phyloP scores from a whole-genome alignment of 306 rosid species.

The Quercus agrifolia region DNA sequence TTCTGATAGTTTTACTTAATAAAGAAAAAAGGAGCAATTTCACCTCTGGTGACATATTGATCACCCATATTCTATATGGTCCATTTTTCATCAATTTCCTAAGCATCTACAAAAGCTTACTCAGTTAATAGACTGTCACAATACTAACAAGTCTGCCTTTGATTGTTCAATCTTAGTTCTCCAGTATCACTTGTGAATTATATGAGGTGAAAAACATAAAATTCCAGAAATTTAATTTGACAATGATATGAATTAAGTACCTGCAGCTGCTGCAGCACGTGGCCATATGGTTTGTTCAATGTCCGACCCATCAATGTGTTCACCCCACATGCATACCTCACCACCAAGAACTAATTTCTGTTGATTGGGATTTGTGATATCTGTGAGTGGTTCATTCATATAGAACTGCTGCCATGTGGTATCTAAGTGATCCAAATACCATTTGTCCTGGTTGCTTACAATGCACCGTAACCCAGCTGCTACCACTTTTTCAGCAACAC shows the following conservation, averaged over 20 bases:
- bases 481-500: conserved; percentile 34
- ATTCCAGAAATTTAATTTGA: not conserved
- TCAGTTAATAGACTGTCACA: not conserved
- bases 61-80: not conserved
- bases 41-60: not conserved
- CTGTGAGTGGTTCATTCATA: conserved; percentile 35
- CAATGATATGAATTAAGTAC: not conserved
- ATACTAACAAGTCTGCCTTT: not conserved
- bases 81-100: not conserved
- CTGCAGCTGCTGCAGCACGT: conserved; percentile 55
- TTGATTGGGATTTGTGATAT: conserved; percentile 27
- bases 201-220: not conserved
- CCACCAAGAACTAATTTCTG: conserved; percentile 39
- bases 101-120: not conserved
- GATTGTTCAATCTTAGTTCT: not conserved
- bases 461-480: conserved; percentile 45
- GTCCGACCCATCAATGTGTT: conserved; percentile 34
- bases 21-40: not conserved
- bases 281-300: conserved; percentile 50
- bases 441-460: conserved; percentile 52
- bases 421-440: conserved; percentile 47
- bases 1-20: not conserved
- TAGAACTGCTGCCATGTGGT: conserved; percentile 38
- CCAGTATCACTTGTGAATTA: not conserved
- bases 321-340: conserved; percentile 52